Evolutionary conservation across 495 filamentous ascomycete genomes (phyloP), one percentile per base, ranked within the genome.

Genomic region (Neurospora sp.): DNA sequence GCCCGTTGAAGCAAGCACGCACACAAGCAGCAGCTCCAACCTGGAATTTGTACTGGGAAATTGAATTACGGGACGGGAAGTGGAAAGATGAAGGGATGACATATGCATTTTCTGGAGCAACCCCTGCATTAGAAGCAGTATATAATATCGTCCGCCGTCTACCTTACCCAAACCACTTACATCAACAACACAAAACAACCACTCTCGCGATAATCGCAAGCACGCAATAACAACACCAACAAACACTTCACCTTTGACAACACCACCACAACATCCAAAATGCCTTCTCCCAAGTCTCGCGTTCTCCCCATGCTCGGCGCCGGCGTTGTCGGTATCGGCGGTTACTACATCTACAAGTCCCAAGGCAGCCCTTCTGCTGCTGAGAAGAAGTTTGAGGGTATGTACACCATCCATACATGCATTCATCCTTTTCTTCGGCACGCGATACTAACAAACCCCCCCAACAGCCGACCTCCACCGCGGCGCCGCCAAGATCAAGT

Each of bases 311-410:
- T 86, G 75, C 75, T 92, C 48, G 93, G 89, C 73, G 77, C 89
- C 69, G 86, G 84, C 16, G 90, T 87, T 59, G 91, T 86, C 20
- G 91, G 89, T 71, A 89, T 88, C 45, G 85, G 88, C 59, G 95
- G 91, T 17, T 98, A 98, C 87, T 99, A 98, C 85, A 86, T 98
- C 70, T 98, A 97, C 83, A 86, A 83, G 31, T 92, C 95, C 1
- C 94, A 94, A 69, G 96, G 96, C 42, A 86, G 91, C 79, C 88
- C 92, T n/a, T 90, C 91, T 72, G 87, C 87, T 38, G 95, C 95
- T 12, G 87, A 91, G 86, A 92, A 94, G 84, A 82, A 94, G 73
- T 85, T 92, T 74, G 93, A 97, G 84, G 86, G 96, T 97, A 82
- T 69, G 86, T 82, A 48, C n/a, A 39, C 53, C 70, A 48, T 35